A percentile compares a stretch with the other conserved stretches of the same genome.
Evolutionary conservation across 1,284 basidiomycete species (phyloP).

Genomic region (Ustilago esculenta): DNA sequence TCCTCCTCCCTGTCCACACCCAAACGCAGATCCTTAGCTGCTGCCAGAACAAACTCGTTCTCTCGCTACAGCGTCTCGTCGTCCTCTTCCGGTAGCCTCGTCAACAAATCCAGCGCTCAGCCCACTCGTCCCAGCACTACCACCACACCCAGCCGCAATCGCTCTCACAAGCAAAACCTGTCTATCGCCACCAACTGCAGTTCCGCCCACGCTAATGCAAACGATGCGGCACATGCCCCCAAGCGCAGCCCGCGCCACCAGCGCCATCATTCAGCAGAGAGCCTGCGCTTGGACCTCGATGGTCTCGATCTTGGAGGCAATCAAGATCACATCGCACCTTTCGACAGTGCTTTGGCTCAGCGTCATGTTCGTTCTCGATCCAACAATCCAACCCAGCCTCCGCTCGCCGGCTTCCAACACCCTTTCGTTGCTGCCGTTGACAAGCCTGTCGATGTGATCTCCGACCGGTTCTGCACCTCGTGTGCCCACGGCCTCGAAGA

Average conservation of each 20-base stretch:
- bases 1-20: conserved; percentile 10
- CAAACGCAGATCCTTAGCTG: conserved; percentile 7
- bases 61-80: conserved; percentile 8
- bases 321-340: not conserved
- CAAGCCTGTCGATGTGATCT: conserved; percentile 3
- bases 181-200: not conserved
- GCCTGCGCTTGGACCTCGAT: conserved; percentile 49
- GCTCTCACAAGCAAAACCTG: not conserved
- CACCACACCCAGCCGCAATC: conserved; percentile 5
- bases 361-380: conserved; percentile 30
- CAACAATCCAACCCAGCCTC: conserved; percentile 4
- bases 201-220: not conserved
- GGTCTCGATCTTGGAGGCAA: conserved; percentile 56
- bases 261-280: conserved; percentile 38
- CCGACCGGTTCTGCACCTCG: conserved; percentile 5
- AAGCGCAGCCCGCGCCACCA: conserved; percentile 6
- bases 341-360: not conserved
- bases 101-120: not conserved
- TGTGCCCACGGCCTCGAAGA: conserved; percentile 35
- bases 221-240: not conserved
- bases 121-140: conserved; percentile 3
- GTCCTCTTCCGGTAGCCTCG: not conserved
- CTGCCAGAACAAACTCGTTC: not conserved
- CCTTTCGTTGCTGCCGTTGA: not conserved
- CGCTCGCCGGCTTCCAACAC: not conserved